A percentile compares a stretch with the other conserved stretches of the same genome.
Evolutionary conservation across 306 rosid genomes (phyloP).

Genomic region (Luffa aegyptiaca): DNA sequence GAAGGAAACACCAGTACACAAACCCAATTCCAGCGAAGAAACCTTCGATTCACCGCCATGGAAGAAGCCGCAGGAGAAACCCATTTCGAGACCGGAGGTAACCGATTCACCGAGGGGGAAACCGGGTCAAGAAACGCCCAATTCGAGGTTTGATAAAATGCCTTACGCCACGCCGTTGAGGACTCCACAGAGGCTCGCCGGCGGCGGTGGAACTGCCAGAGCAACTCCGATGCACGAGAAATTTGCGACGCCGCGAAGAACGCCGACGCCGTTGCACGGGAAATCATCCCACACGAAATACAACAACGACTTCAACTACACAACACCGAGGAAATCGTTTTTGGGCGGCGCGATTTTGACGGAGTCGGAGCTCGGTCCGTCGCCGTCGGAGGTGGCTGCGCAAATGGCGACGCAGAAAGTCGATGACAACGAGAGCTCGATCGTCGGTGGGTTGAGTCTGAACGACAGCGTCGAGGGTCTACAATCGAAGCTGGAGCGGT

Average conservation of each 20-base stretch:
- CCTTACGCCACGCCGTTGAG: slow-evolving; percentile 5
- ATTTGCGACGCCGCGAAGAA: background rate
- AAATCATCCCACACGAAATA: slow-evolving; percentile 13
- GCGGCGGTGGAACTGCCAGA: background rate
- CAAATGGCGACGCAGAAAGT: slow-evolving; percentile 31
- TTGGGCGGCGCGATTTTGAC: slow-evolving; percentile 31
- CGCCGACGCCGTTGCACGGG: slow-evolving; percentile 14
- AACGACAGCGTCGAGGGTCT: slow-evolving; percentile 60
- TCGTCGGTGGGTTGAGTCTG: slow-evolving; percentile 49
- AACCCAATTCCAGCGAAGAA: background rate
- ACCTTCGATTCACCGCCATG: background rate
- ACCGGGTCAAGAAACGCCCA: background rate
- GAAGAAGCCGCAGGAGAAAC: background rate
- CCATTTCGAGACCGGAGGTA: background rate
- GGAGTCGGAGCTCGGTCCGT: slow-evolving; percentile 81
- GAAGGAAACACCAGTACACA: background rate
- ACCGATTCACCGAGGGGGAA: background rate
- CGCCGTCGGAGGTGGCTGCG: slow-evolving; percentile 88
- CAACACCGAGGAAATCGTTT: slow-evolving; percentile 44
- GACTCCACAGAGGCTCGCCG: background rate
- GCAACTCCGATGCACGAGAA: slow-evolving; percentile 10
- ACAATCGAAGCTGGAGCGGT: slow-evolving; percentile 70
- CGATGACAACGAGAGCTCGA: slow-evolving; percentile 45
- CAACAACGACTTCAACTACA: slow-evolving; percentile 21
- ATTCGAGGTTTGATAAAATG: background rate